phyloP scores from a whole-genome alignment of 2,329 filamentous ascomycete genomes.

The Helicocarpus griseus region DNA sequence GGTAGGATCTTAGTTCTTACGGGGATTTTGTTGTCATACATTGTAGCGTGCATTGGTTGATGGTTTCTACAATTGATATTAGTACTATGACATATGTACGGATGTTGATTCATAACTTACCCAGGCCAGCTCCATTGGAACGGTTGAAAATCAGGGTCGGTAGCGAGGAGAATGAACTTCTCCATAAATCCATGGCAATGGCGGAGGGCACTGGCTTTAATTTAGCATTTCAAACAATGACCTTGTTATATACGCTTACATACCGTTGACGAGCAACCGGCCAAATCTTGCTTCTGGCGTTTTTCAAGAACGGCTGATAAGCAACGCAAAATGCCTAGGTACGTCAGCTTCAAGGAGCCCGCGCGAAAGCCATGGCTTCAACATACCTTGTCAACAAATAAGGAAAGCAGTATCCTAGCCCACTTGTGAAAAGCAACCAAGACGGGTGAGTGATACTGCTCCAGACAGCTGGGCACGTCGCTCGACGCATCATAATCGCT shows the following conservation, averaged over 20 bases:
- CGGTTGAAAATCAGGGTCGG: slow-evolving; percentile 38
- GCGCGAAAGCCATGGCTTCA: too few species aligned
- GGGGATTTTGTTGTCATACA: slow-evolving; percentile 17
- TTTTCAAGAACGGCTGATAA: slow-evolving; percentile 41
- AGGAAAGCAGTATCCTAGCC: slow-evolving; percentile 34
- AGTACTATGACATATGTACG: slow-evolving; percentile 5
- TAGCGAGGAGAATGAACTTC: slow-evolving; percentile 39
- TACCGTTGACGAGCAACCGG: slow-evolving; percentile 36
- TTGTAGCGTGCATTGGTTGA: slow-evolving; percentile 36
- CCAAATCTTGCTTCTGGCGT: slow-evolving; percentile 39
- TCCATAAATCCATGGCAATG: slow-evolving; percentile 41
- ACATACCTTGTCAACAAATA: slow-evolving; percentile 36
- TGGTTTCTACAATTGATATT: slow-evolving; percentile 23
- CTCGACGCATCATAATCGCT: slow-evolving; percentile 22
- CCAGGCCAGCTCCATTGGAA: slow-evolving; percentile 42
- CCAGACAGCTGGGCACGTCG: slow-evolving; percentile 28
- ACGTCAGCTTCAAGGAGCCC: slow-evolving; percentile 7
- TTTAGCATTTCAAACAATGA: too few species aligned
- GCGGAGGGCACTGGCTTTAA: slow-evolving; percentile 31
- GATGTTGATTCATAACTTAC: slow-evolving; percentile 13
- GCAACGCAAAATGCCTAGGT: slow-evolving; percentile 35
- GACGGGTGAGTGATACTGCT: slow-evolving; percentile 35
- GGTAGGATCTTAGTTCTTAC: not conserved
- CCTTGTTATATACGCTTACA: not conserved
- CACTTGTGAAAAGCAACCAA: slow-evolving; percentile 38